These are phyloP conservation scores for Elsinoe perseae DNA, from an alignment of 2,329 filamentous ascomycete species.

Conservation along the genomic window DNA sequence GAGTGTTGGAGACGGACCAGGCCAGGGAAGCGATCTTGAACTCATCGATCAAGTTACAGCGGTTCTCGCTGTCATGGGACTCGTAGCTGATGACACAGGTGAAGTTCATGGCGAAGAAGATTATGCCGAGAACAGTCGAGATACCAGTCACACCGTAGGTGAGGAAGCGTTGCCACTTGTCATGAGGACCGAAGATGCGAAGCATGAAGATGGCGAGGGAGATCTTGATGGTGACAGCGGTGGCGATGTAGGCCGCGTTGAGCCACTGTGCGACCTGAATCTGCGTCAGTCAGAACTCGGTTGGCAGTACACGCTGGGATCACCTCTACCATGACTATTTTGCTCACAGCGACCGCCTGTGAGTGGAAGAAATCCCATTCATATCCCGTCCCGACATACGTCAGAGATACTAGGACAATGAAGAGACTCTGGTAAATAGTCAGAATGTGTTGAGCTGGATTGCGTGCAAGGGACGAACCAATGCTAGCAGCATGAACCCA, in stretches of 20 bases:
- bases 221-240: conserved; percentile 2
- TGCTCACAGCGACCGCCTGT: background rate
- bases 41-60: conserved; percentile 9
- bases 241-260: conserved; percentile 8
- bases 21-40: background rate
- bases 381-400: conserved; percentile 4
- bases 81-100: conserved; percentile 15
- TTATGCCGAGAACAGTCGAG: background rate
- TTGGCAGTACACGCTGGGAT: background rate
- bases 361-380: conserved; percentile 15
- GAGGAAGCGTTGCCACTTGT: conserved; percentile 12
- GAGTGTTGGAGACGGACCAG: conserved; percentile 10
- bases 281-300: conserved; percentile 6
- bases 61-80: background rate
- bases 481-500: conserved; percentile 11
- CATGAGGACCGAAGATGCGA: conserved; percentile 7
- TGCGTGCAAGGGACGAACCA: background rate
- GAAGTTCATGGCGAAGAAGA: conserved; percentile 16
- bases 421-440: conserved; percentile 10
- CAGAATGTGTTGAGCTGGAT: background rate
- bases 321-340: conserved; percentile 10
- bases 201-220: conserved; percentile 15
- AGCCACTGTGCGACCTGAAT: conserved; percentile 13
- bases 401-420: conserved; percentile 10
- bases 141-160: background rate